Percentiles rank a stretch among this genome's conserved stretches.
Evolutionary conservation across 805 yeast species (phyloP).

Genomic region (Nakazawaea siamensis): DNA sequence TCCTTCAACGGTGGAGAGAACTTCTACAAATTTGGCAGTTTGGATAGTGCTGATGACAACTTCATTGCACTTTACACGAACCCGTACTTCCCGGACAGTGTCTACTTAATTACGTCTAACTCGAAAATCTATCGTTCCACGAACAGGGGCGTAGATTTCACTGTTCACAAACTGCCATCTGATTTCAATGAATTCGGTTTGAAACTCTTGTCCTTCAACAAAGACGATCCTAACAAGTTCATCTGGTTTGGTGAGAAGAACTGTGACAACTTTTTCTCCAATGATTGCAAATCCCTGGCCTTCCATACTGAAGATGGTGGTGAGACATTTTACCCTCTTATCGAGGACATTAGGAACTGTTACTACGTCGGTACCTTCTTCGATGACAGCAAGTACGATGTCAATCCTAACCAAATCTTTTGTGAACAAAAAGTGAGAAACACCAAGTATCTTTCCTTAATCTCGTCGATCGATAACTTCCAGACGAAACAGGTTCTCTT

Average conservation of each 20-base stretch:
- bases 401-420: constrained; percentile 44
- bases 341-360: constrained; percentile 51
- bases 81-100: constrained; percentile 46
- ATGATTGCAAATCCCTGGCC: constrained; percentile 49
- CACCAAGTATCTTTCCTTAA: constrained; percentile 14
- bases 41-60: constrained; percentile 28
- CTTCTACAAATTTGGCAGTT: constrained; percentile 26
- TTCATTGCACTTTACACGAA: constrained; percentile 55
- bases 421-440: constrained; percentile 45
- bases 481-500: constrained; percentile 30
- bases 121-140: constrained; percentile 47
- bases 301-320: constrained; percentile 68
- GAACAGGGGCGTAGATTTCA: constrained; percentile 61
- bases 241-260: constrained; percentile 61
- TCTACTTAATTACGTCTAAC: constrained; percentile 41
- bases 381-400: constrained; percentile 17
- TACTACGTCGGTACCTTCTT: constrained; percentile 56
- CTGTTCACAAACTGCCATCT: constrained; percentile 39
- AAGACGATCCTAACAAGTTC: constrained; percentile 43
- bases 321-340: constrained; percentile 42
- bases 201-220: constrained; percentile 53
- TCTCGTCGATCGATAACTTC: constrained; percentile 51
- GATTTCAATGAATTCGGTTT: constrained; percentile 28
- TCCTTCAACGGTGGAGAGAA: constrained; percentile 64
- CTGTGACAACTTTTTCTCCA: constrained; percentile 37